Base-by-base conservation (phyloP, 805 yeast genomes). In the Cyberlindnera americana region DNA sequence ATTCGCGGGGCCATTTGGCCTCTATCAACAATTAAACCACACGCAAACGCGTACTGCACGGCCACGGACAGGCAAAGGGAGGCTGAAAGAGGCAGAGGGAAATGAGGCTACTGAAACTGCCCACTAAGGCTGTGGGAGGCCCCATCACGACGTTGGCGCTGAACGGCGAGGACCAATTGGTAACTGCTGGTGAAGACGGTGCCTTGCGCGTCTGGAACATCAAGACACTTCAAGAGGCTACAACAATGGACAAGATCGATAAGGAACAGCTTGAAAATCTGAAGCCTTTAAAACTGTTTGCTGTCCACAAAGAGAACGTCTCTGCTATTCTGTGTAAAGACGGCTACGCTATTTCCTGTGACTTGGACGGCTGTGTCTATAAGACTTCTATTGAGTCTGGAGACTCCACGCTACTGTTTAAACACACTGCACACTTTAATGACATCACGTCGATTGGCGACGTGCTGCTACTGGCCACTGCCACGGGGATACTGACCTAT, bases 31-130 rank as follows among this genome's bases (percentile, higher is more conserved):
- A 10, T 15, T 12, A 19, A n/a, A 22, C 27, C n/a, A 13, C 18
- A 17, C n/a, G n/a, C n/a, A n/a, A n/a, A n/a, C n/a, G n/a, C n/a
- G n/a, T n/a, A n/a, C n/a, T n/a, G n/a, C n/a, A n/a, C n/a, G n/a
- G n/a, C n/a, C n/a, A n/a, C n/a, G n/a, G n/a, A n/a, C n/a, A n/a
- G n/a, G n/a, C n/a, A n/a, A n/a, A n/a, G n/a, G n/a, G n/a, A n/a
- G n/a, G n/a, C n/a, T n/a, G n/a, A n/a, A n/a, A n/a, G n/a, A 14
- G 17, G 6, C 17, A 6, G 13, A 18, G 19, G 5, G 26, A 11
- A 10, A 35, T 38, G 48, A 33, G 47, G 19, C 42, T 55, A 15
- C 40, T 55, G 39, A 50, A 49, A 31, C 41, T 55, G 3, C 60
- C 60, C 12, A 32, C 19, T 9, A 19, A 10, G n/a, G 28, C 21